Conservation (phyloP, 1,284 basidiomycete species). For the Agroathelia rolfsii region DNA sequence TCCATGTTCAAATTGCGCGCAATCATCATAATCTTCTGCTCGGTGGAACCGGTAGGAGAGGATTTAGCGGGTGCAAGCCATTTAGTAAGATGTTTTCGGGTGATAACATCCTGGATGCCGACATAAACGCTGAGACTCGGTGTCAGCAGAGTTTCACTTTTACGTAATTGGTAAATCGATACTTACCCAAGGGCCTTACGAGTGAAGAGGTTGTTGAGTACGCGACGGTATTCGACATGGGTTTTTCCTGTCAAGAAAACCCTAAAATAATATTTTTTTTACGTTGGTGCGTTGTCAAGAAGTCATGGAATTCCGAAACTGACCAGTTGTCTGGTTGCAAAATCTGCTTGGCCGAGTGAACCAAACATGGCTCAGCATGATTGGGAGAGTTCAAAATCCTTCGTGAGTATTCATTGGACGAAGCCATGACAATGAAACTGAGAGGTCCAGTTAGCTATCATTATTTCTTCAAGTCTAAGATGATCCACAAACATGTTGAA, state of each 20-base stretch:
- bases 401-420: constrained; percentile 82
- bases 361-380: constrained; percentile 88
- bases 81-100: constrained; percentile 64
- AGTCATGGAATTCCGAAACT: constrained; percentile 12
- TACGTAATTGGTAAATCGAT: constrained; percentile 11
- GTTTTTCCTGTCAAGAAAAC: constrained; percentile 93
- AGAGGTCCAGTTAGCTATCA: constrained; percentile 7
- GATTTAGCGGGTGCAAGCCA: constrained; percentile 60
- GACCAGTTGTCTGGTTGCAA: constrained; percentile 89
- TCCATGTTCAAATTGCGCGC: constrained; percentile 97
- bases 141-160: constrained; percentile 5
- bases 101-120: constrained; percentile 77
- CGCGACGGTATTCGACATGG: constrained; percentile 91
- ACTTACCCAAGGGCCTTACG: constrained; percentile 81
- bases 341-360: constrained; percentile 86
- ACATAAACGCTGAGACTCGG: constrained; percentile 65
- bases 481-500: constrained; percentile 79
- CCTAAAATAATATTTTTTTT: constrained; percentile 34
- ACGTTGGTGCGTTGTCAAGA: constrained; percentile 5
- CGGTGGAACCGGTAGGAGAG: constrained; percentile 33
- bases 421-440: constrained; percentile 95
- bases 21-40: constrained; percentile 78
- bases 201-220: constrained; percentile 89
- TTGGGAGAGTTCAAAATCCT: constrained; percentile 90
- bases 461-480: constrained; percentile 5